Evolutionary conservation across 768 basidiomycete genomes (phyloP).

Genomic region (Erythrobasidium yunnanense): DNA sequence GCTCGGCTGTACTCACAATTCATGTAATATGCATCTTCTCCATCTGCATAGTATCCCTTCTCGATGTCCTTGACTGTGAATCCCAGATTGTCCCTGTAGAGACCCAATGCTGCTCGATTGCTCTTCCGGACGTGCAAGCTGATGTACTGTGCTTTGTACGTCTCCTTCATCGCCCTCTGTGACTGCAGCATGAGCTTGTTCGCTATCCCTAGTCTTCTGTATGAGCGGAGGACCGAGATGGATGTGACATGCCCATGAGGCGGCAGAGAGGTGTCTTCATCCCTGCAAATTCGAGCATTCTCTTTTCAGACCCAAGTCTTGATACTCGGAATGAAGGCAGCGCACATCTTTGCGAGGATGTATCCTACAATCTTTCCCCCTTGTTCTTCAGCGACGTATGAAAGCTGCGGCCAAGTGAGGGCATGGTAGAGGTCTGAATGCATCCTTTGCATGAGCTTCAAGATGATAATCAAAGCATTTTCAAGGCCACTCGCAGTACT

Average conservation of each 20-base stretch:
- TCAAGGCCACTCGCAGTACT: conserved; percentile 7
- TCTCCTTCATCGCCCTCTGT: conserved; percentile 84
- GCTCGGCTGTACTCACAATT: conserved; percentile 25
- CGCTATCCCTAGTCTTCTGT: conserved; percentile 80
- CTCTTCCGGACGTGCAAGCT: conserved; percentile 87
- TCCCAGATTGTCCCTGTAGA: conserved; percentile 80
- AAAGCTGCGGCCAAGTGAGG: conserved; percentile 84
- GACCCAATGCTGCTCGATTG: conserved; percentile 77
- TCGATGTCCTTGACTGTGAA: conserved; percentile 78
- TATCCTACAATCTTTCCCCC: conserved; percentile 86
- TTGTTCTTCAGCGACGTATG: conserved; percentile 81
- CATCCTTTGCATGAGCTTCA: neutral
- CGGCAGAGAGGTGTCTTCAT: conserved; percentile 52
- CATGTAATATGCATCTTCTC: conserved; percentile 26
- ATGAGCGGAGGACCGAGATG: conserved; percentile 82
- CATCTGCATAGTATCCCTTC: conserved; percentile 69
- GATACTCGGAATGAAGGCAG: conserved; percentile 12
- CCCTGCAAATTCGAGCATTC: no score
- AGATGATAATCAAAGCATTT: no score
- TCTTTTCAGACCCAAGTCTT: no score
- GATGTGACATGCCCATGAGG: conserved; percentile 88
- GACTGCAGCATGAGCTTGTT: conserved; percentile 67
- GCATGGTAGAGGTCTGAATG: conserved; percentile 70
- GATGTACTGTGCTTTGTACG: conserved; percentile 74
- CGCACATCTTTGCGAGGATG: conserved; percentile 88